Conservation (phyloP, 2,329 filamentous ascomycete species). For the Cercospora zeina region DNA sequence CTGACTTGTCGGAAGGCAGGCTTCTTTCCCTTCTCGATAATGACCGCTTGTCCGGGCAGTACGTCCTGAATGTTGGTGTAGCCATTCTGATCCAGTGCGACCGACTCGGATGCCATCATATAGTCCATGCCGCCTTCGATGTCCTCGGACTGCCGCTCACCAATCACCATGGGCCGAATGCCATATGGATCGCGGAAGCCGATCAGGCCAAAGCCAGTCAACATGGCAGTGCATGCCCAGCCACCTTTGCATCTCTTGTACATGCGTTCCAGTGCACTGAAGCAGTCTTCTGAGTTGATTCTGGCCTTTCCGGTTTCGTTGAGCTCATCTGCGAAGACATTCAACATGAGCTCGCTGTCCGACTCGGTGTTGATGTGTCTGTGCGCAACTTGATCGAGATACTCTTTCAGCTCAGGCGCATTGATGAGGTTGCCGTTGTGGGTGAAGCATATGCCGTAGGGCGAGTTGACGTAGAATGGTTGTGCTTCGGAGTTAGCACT, state of each 20-base stretch:
- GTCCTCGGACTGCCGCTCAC: conserved; percentile 59
- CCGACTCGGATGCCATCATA: conserved; percentile 87
- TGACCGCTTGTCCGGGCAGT: conserved; percentile 79
- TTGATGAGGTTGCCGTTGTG: conserved; percentile 92
- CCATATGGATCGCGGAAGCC: conserved; percentile 78
- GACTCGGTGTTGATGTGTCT: conserved; percentile 89
- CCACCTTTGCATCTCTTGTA: conserved; percentile 72
- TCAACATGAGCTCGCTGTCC: conserved; percentile 84
- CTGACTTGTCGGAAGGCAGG: conserved; percentile 77
- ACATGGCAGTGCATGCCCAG: conserved; percentile 79
- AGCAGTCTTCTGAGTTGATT: conserved; percentile 76
- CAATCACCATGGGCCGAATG: conserved; percentile 79
- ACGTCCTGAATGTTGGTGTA: conserved; percentile 77
- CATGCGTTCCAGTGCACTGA: conserved; percentile 69
- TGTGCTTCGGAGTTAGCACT: conserved; percentile 83
- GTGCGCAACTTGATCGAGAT: conserved; percentile 75
- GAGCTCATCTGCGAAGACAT: conserved; percentile 81
- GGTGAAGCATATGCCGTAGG: conserved; percentile 77
- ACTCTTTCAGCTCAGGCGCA: conserved; percentile 65
- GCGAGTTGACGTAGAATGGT: conserved; percentile 86
- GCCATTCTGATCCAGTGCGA: conserved; percentile 78
- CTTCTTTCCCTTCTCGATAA: conserved; percentile 73
- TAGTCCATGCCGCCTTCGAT: conserved; percentile 67
- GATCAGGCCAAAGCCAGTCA: conserved; percentile 77
- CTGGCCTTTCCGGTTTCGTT: conserved; percentile 78